A percentile compares a stretch with the other conserved stretches of the same genome.
phyloP scores from a whole-genome alignment of 192 early-diverging fungal species.

The Piromyces finnis region DNA sequence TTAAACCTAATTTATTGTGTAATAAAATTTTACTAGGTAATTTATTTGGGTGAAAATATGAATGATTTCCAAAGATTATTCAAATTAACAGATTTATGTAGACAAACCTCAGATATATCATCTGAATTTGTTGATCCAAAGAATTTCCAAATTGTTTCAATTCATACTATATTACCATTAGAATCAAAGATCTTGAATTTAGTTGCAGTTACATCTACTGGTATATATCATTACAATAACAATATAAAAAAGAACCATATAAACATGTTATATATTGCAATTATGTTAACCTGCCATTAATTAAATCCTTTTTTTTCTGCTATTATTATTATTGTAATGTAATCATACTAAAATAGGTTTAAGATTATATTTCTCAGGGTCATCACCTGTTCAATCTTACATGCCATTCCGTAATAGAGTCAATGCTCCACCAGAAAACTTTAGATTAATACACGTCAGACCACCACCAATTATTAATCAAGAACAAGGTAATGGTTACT shows the following conservation, averaged over 20 bases:
- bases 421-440: conserved; percentile 18
- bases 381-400: background rate
- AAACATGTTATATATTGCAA: too few relatives aligned
- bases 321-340: too few relatives aligned
- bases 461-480: conserved; percentile 29
- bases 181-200: conserved; percentile 53
- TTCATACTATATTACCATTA: conserved; percentile 39
- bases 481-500: conserved; percentile 10
- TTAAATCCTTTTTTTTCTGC: background rate
- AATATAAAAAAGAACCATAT: too few relatives aligned
- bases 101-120: conserved; percentile 22
- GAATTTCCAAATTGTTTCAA: conserved; percentile 49
- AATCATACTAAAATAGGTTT: too few relatives aligned
- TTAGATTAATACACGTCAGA: conserved; percentile 52
- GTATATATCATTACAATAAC: conserved; percentile 5
- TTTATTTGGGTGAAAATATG: conserved; percentile 39
- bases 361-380: conserved; percentile 46
- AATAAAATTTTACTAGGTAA: conserved; percentile 5
- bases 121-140: conserved; percentile 16
- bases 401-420: conserved; percentile 1
- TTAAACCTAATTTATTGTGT: too few relatives aligned
- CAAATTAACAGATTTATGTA: conserved; percentile 24
- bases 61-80: conserved; percentile 27
- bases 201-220: conserved; percentile 63
- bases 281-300: too few relatives aligned